Conservation (phyloP, 2,329 filamentous ascomycete species). For the Acephala macrosclerotiorum region DNA sequence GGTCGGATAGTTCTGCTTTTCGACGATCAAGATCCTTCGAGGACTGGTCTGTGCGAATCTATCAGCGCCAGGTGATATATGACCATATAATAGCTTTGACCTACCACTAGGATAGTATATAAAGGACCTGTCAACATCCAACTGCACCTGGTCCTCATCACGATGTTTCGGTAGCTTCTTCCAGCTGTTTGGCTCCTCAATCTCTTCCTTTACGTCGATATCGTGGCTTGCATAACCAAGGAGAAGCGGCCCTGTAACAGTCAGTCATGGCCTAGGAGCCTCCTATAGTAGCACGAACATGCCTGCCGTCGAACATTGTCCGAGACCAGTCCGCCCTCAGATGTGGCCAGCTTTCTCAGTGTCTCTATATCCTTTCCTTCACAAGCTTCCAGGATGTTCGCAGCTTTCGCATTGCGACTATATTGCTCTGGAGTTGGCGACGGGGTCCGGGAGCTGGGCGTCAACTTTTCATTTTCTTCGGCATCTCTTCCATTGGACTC, state of each 20-base stretch:
- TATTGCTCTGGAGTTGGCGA: slow-evolving; percentile 18
- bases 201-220: slow-evolving; percentile 19
- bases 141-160: slow-evolving; percentile 89
- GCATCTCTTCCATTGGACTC: slow-evolving; percentile 36
- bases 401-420: slow-evolving; percentile 46
- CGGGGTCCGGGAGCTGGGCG: slow-evolving; percentile 18
- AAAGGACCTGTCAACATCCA: slow-evolving; percentile 96
- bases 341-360: slow-evolving; percentile 65
- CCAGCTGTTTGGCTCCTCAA: slow-evolving; percentile 38
- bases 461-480: slow-evolving; percentile 29
- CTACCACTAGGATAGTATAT: slow-evolving; percentile 90
- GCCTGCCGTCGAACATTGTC: slow-evolving; percentile 75
- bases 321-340: slow-evolving; percentile 70
- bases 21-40: slow-evolving; percentile 72
- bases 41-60: slow-evolving; percentile 63
- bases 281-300: slow-evolving; percentile 66
- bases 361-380: slow-evolving; percentile 60
- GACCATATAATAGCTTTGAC: slow-evolving; percentile 39
- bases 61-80: slow-evolving; percentile 39
- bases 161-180: slow-evolving; percentile 72
- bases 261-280: slow-evolving; percentile 28
- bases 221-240: slow-evolving; percentile 51
- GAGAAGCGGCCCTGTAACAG: slow-evolving; percentile 64
- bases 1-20: slow-evolving; percentile 77
- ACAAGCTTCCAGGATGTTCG: slow-evolving; percentile 67